phyloP scores from a whole-genome alignment of 2,329 filamentous ascomycete genomes.

The Botrytis sinoallii region DNA sequence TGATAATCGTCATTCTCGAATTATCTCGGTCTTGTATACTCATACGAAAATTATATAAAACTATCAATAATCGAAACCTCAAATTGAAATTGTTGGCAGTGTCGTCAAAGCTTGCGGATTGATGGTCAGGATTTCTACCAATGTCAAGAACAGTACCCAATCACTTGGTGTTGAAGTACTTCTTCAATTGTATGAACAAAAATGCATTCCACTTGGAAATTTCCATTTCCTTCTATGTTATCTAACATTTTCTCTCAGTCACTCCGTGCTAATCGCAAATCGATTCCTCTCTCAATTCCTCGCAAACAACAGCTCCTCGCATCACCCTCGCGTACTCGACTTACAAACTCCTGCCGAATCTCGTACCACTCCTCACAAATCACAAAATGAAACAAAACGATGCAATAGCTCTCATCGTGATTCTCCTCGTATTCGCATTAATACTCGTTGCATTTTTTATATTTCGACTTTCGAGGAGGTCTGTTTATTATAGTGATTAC shows the following conservation, averaged over 20 bases:
- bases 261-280: no score
- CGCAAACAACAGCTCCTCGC: neutral
- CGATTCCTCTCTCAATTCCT: neutral
- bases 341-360: neutral
- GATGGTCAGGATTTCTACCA: neutral
- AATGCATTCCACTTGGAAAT: conserved; percentile 6
- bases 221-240: neutral
- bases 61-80: neutral
- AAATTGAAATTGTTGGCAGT: neutral
- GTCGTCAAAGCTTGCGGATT: neutral
- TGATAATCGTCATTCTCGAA: neutral
- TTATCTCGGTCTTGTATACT: neutral
- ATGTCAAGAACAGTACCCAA: neutral
- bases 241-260: neutral
- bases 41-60: neutral
- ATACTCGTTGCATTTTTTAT: neutral
- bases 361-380: neutral
- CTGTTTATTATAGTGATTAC: neutral
- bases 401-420: conserved; percentile 8
- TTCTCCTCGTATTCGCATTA: conserved; percentile 3
- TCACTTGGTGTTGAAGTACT: neutral
- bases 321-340: neutral
- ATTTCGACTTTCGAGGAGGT: neutral
- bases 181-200: neutral
- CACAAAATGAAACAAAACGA: conserved; percentile 6